phyloP scores from a whole-genome alignment of 306 rosid species.

The Pyrus bretschneideri region DNA sequence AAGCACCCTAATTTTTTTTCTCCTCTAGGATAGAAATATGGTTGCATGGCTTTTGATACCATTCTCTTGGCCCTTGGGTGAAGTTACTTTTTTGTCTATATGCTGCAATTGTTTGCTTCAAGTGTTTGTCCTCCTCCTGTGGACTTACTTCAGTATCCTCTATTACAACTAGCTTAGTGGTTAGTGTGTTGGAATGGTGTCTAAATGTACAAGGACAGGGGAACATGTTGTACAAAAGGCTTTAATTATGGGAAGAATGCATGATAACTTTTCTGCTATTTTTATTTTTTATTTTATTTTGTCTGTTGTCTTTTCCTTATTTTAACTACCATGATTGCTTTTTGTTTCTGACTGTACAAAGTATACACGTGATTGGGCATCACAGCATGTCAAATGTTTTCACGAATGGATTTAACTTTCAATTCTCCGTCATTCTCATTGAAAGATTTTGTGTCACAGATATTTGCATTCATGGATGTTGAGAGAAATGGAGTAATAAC shows the following conservation, averaged over 20 bases:
- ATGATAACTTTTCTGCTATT: neutral
- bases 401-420: neutral
- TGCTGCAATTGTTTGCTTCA: neutral
- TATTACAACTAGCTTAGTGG: neutral
- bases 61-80: neutral
- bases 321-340: neutral
- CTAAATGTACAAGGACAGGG: neutral
- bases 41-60: neutral
- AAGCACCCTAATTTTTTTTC: neutral
- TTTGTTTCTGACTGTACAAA: neutral
- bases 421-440: neutral
- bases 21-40: neutral
- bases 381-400: neutral
- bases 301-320: neutral
- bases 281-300: neutral
- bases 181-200: neutral
- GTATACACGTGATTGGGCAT: neutral
- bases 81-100: neutral
- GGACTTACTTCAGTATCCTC: neutral
- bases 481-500: constrained; percentile 62
- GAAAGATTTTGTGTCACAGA: constrained; percentile 35
- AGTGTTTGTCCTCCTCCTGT: neutral
- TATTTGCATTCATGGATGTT: constrained; percentile 63
- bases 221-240: neutral
- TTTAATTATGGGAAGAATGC: neutral